phyloP scores from a whole-genome alignment of 106 monocot species.

The Dendrobium nobile region DNA sequence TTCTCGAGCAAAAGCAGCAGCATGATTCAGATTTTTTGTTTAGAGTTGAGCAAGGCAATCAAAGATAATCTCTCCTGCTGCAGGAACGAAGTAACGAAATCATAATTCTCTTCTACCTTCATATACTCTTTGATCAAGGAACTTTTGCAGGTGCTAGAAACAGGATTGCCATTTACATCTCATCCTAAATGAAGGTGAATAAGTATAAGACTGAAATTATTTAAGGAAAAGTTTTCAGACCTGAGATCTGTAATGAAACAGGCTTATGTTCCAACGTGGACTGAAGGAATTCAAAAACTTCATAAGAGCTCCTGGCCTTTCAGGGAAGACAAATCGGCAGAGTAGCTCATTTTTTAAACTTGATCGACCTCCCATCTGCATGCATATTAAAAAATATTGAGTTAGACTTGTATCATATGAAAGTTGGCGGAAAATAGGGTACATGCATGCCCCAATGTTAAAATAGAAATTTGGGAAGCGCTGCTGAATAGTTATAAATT shows the following conservation, averaged over 20 bases:
- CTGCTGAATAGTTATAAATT: too few relatives aligned
- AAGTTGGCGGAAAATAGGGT: too few relatives aligned
- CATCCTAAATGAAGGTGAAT: not conserved
- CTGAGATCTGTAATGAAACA: conserved; percentile 96
- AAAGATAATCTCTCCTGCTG: not conserved
- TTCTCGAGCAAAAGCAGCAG: not conserved
- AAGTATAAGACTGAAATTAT: not conserved
- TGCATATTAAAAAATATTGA: conserved; percentile 1
- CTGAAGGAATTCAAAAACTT: conserved; percentile 91
- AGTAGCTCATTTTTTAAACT: conserved; percentile 71
- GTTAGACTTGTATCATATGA: not conserved
- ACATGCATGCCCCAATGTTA: too few relatives aligned
- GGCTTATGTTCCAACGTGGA: conserved; percentile 89
- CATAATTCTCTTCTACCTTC: too few relatives aligned
- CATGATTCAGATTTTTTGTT: not conserved
- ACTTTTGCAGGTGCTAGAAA: not conserved
- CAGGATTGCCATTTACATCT: not conserved
- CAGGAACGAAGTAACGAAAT: not conserved
- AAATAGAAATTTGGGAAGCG: too few relatives aligned
- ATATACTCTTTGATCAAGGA: too few relatives aligned
- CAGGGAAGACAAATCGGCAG: conserved; percentile 82
- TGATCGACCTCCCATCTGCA: conserved; percentile 90
- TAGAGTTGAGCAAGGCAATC: not conserved
- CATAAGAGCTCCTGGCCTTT: conserved; percentile 79
- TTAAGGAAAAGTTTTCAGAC: conserved; percentile 20